These are phyloP conservation scores for Solanum megistacrolobum DNA, from an alignment of 257 asterid genomes.

Conservation along the genomic window DNA sequence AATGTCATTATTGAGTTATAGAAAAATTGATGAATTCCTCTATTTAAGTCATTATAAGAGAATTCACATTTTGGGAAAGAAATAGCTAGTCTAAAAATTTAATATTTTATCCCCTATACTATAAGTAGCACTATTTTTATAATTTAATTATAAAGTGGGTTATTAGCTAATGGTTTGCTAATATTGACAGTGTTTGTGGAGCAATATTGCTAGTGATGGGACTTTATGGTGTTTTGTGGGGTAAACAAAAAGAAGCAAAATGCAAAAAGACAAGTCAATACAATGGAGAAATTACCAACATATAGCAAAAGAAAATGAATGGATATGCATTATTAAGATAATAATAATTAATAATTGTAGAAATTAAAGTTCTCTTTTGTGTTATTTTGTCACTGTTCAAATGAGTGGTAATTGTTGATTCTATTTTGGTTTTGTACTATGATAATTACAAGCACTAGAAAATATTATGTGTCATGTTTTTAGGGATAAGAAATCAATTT, in stretches of 20 bases:
- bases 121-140: neutral
- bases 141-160: neutral
- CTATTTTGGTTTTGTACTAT: neutral
- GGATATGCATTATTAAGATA: neutral
- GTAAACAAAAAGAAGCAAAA: conserved; percentile 18
- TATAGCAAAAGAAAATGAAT: neutral
- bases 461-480: neutral
- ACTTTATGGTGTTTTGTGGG: conserved; percentile 35
- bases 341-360: neutral
- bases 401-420: neutral
- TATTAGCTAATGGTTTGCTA: neutral
- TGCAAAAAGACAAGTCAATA: neutral
- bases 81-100: neutral
- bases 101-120: neutral
- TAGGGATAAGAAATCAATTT: neutral
- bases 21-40: neutral
- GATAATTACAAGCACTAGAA: neutral
- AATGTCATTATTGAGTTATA: neutral
- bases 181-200: conserved; percentile 20
- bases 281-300: neutral
- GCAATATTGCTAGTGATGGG: conserved; percentile 25
- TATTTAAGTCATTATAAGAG: neutral
- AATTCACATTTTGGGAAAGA: neutral
- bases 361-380: neutral
- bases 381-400: neutral